These are phyloP conservation scores for Cordyceps cicadae DNA, from an alignment of 2,329 filamentous ascomycete genomes.

Conservation along the genomic window DNA sequence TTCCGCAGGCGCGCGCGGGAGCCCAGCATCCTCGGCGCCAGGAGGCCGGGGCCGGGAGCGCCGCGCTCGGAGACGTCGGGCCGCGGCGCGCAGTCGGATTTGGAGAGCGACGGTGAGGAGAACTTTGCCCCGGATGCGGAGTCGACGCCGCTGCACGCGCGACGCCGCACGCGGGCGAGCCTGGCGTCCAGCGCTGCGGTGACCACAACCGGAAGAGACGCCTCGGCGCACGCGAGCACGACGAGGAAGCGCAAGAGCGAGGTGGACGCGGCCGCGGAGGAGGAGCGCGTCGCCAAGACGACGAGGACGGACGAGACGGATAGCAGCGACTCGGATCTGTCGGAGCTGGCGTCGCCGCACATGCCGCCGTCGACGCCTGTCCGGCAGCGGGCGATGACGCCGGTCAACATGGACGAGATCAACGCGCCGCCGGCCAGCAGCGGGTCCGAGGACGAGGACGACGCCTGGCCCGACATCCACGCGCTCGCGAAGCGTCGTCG, in stretches of 20 bases:
- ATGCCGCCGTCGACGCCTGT: constrained; percentile 20
- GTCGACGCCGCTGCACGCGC: constrained; percentile 53
- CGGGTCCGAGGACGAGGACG: constrained; percentile 35
- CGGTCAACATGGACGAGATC: constrained; percentile 39
- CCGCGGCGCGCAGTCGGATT: constrained; percentile 27
- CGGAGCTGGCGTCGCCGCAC: constrained; percentile 29
- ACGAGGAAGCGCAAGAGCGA: constrained; percentile 50
- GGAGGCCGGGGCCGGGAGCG: background rate
- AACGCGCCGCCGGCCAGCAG: constrained; percentile 50
- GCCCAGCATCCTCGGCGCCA: constrained; percentile 52
- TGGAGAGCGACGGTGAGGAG: constrained; percentile 35
- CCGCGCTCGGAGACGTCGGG: constrained; percentile 26
- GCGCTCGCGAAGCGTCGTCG: constrained; percentile 40
- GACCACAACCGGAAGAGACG: constrained; percentile 8
- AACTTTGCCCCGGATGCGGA: constrained; percentile 56
- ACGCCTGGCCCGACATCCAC: constrained; percentile 45
- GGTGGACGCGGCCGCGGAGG: constrained; percentile 12
- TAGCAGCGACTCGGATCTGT: constrained; percentile 33
- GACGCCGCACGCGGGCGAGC: constrained; percentile 31
- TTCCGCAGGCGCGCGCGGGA: constrained; percentile 52
- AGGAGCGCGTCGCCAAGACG: constrained; percentile 1
- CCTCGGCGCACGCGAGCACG: constrained; percentile 20
- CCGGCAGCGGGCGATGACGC: constrained; percentile 31
- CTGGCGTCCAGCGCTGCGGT: constrained; percentile 13
- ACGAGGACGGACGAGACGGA: constrained; percentile 13